phyloP scores from a whole-genome alignment of 2,329 filamentous ascomycete species.

The Colletotrichum sp. region DNA sequence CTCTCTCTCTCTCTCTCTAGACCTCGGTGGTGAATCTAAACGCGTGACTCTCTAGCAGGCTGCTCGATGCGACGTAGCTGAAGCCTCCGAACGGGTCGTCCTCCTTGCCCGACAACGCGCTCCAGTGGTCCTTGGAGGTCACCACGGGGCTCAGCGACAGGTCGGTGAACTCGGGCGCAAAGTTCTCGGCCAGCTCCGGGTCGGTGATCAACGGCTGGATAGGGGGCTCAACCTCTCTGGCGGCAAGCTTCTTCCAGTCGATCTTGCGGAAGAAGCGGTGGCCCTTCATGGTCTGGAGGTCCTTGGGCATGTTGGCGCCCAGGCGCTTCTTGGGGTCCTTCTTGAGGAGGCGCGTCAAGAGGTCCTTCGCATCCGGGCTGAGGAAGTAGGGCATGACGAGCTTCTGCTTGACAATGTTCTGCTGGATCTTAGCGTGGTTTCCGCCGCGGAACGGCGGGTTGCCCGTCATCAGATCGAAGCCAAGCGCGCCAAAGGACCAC shows the following conservation, averaged over 20 bases:
- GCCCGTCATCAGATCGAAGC: conserved; percentile 91
- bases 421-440: conserved; percentile 93
- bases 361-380: conserved; percentile 88
- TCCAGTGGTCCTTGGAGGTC: conserved; percentile 47
- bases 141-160: conserved; percentile 79
- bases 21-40: conserved; percentile 34
- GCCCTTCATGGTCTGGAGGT: conserved; percentile 82
- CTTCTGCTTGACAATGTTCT: conserved; percentile 95
- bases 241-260: conserved; percentile 87
- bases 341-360: conserved; percentile 85
- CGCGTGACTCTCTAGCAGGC: conserved; percentile 55
- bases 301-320: conserved; percentile 87
- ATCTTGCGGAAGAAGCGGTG: conserved; percentile 98
- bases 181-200: conserved; percentile 95
- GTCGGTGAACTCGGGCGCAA: conserved; percentile 89
- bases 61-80: conserved; percentile 66
- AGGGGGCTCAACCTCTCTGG: conserved; percentile 82
- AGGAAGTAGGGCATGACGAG: conserved; percentile 88
- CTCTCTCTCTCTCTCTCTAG: not conserved
- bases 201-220: conserved; percentile 95
- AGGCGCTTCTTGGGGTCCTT: conserved; percentile 93
- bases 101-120: conserved; percentile 33
- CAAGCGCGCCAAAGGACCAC: conserved; percentile 96
- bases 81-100: conserved; percentile 66
- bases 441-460: conserved; percentile 88